Evolutionary conservation across 495 filamentous ascomycete genomes (phyloP), one percentile per base, ranked within the genome.

Genomic region (Tuber magnatum): DNA sequence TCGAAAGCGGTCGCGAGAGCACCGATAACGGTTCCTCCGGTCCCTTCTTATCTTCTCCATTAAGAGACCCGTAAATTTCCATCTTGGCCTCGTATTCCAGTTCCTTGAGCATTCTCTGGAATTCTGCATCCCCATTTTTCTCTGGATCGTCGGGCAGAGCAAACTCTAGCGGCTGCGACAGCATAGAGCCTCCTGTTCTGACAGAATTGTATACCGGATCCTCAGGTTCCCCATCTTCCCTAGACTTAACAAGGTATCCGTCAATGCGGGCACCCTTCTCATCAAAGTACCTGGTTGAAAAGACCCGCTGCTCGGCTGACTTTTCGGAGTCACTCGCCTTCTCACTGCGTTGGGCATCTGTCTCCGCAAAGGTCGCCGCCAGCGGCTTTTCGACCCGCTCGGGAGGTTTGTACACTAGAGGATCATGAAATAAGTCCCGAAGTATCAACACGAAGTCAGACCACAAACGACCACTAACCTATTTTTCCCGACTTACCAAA

Each of bases 201-300:
- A 81, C 73, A 2, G 80, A 81, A 40, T 71, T 38, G 35, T 73
- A 82, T 41, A 73, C 75, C 2, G 80, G 80, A 72, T 82, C 80
- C 10, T 76, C 76, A 71, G 74, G 76, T 40, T 81, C 73, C 10
- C 74, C 78, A 48, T 71, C 74, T 39, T 44, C 41, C 39, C 73
- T 74, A 46, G 75, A 73, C 38, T 71, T 61, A 20, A 56, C 28
- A 38, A 75, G 65, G 56, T 76, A 74, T n/a, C 56, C 73, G 42
- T 75, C 71, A 48, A 77, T 74, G n/a, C 80, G 73, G 18, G 78
- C 79, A 35, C 79, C 76, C 20, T 82, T 78, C 4, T 71, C 68
- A 72, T 82, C 77, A 77, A 75, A 82, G 69, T 82, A 81, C 48
- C 79, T 79, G 65, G 61, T 82, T n/a, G 76, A 77, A 38, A 75